phyloP scores from a whole-genome alignment of 2,329 filamentous ascomycete species.

The Penicillium crustosum region DNA sequence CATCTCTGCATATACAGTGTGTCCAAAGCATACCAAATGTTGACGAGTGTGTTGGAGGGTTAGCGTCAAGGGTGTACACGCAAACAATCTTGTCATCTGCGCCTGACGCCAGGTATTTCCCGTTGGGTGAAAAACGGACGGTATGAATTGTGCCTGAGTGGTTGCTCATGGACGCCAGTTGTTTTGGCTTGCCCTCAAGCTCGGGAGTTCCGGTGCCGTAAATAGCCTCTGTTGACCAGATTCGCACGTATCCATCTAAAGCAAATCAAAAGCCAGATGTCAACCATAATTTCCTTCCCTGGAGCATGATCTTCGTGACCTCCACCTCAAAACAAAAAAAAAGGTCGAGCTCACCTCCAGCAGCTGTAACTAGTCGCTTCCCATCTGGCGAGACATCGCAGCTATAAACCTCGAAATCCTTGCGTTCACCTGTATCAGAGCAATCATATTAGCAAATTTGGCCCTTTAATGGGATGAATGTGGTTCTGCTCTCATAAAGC shows the following conservation, averaged over 20 bases:
- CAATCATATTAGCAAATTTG: constrained; percentile 17
- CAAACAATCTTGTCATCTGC: constrained; percentile 99
- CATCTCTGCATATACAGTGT: constrained; percentile 5
- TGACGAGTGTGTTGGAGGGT: constrained; percentile 70
- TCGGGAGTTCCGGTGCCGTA: constrained; percentile 71
- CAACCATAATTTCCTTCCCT: constrained; percentile 2
- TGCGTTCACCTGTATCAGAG: constrained; percentile 72
- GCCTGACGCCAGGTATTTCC: constrained; percentile 91
- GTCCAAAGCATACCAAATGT: constrained; percentile 66
- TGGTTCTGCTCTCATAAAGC: not conserved
- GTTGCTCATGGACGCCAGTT: constrained; percentile 97
- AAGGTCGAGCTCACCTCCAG: constrained; percentile 66
- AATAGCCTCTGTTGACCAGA: constrained; percentile 96
- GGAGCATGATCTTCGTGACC: not conserved
- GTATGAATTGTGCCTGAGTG: constrained; percentile 97
- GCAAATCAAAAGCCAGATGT: constrained; percentile 7
- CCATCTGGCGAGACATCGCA: constrained; percentile 97
- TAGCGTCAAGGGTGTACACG: constrained; percentile 87
- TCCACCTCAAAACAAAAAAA: not conserved
- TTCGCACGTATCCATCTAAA: constrained; percentile 87
- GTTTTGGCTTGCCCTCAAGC: constrained; percentile 75
- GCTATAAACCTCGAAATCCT: constrained; percentile 97
- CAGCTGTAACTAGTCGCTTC: constrained; percentile 85
- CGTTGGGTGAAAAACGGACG: constrained; percentile 93
- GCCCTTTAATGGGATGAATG: not conserved